Base-by-base conservation (phyloP, 495 filamentous ascomycete genomes). In the Penicillium daleae region DNA sequence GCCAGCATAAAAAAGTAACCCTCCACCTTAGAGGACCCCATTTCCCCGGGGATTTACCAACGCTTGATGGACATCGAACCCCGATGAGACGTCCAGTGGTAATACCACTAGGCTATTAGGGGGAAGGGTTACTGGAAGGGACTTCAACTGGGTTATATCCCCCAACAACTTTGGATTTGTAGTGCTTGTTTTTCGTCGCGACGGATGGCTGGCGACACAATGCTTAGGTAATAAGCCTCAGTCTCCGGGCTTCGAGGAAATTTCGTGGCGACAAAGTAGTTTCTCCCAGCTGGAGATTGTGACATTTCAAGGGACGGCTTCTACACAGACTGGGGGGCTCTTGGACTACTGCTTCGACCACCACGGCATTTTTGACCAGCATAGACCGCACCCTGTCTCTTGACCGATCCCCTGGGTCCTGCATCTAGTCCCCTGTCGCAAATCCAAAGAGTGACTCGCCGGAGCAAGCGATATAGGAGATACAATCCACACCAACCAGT, bases 191-290 rank as follows among this genome's bases (percentile, higher is more conserved):
- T n/a, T 54, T 31, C 12, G 37, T 37, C 32, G 51, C 51, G 51
- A 54, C 51, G 29, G 33, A 39, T 26, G 9, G 21, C 19, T n/a
- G 53, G 54, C 54, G 33, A 40, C 33, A 24, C 46, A 51, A 46
- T 65, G 69, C 66, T 72, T 72, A 72, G 62, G 49, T 72, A 72
- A 72, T 31, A 26, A 8, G 37, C 37, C 51, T 40, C 21, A 40
- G 22, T 56, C 59, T 64, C 63, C 55, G 67, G 39, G 57, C 51
- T 42, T 44, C 35, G 44, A 46, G 54, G 62, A 63, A 68, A 59
- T 64, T 66, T 70, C 70, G 67, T 68, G 65, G 67, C 67, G 57
- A 70, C 42, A 61, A 61, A 58, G 53, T 46, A 32, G 44, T 44
- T 17, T 39, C 27, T 55, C 29, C 44, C 46, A 33, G 39, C 39